Base-by-base conservation (phyloP, 345 rosid genomes). In the Cardiospermum halicacabum region DNA sequence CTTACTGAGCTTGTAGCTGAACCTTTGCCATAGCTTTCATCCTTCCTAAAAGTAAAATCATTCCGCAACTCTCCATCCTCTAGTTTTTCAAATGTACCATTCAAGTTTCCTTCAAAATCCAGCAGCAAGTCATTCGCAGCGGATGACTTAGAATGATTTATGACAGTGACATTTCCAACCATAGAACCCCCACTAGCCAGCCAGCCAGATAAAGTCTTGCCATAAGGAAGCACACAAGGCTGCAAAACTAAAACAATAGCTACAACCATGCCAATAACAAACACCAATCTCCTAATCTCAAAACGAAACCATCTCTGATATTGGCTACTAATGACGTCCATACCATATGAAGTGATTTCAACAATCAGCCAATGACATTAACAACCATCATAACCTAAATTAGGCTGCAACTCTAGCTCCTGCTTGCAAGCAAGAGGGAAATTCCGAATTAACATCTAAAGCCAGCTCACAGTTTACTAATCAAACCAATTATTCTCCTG, bases 251-350 rank as follows among this genome's bases (percentile, higher is more conserved):
- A 69, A 32, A 75, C 47, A 53, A 73, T 64, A 47, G 75, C 61
- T 56, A 84, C 67, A 16, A 60, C 78, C 43, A 78, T 36, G 16
- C 75, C 62, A n/a, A 78, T 54, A 21, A 85, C 54, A 25, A 75
- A 50, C 64, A 85, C 64, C 70, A 81, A 56, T 68, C 84, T 86
- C 61, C 91, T 54, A 56, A 79, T 74, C 58, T 71, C 78, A n/a
- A 70, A 74, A 28, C 50, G 77, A 57, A 71, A 74, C 24, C 75
- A 55, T 56, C 80, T 73, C 62, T 40, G 75, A 45, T 69, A 47
- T 43, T 50, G 26, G 26, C 53, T 60, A 68, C 53, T 60, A 68
- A 53, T 11, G 3, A 76, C 43, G 37, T 66, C 77, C 91, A 84
- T 84, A 39, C 24, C 70, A 57, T 15, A 9, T n/a, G n/a, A n/a